Evolutionary conservation across 495 filamentous ascomycete species (phyloP), one percentile per base, ranked within the genome.

Genomic region (Hamigera avellanea): DNA sequence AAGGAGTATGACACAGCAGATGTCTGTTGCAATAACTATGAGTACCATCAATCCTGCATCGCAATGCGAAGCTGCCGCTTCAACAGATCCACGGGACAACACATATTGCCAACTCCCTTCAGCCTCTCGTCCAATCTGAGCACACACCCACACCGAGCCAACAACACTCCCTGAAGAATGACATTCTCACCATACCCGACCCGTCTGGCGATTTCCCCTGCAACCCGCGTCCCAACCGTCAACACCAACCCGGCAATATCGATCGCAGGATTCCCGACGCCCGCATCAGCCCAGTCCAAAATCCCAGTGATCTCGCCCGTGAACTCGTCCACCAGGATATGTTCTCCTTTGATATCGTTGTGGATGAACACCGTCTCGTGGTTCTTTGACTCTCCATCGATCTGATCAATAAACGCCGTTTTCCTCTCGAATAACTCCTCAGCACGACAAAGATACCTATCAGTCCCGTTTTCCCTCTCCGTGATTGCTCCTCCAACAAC

Each of bases 331-430:
- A 30, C n/a, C 5, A 30, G 28, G 28, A 30, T 30, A 30, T 30
- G 28, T 30, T 30, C 28, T n/a, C 28, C 28, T 30, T 30, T 30
- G 28, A 30, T 30, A 13, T 30, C 28, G 28, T 30, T 30, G 28
- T 30, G 28, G 14, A 15, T 30, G 28, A 30, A 15, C 4, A 30
- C 28, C 14, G n/a, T 30, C n/a, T 30, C 28, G 28, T 30, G 3
- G 28, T 13, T 15, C 4, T 30, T 30, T 4, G 5, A 23, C 5
- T 23, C 21, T 23, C 9, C 21, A 4, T 23, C 9, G 21, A 30
- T 30, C 28, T 6, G 3, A 6, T 30, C 28, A 6, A 30, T 30
- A 12, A 30, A 30, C 14, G 28, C 28, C n/a, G 28, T 30, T 15
- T 30, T 30, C 14, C 12, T 6, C n/a, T 30, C 28, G n/a, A 30